Conservation (phyloP, 768 basidiomycete genomes). For the Vishniacozyma victoriae region DNA sequence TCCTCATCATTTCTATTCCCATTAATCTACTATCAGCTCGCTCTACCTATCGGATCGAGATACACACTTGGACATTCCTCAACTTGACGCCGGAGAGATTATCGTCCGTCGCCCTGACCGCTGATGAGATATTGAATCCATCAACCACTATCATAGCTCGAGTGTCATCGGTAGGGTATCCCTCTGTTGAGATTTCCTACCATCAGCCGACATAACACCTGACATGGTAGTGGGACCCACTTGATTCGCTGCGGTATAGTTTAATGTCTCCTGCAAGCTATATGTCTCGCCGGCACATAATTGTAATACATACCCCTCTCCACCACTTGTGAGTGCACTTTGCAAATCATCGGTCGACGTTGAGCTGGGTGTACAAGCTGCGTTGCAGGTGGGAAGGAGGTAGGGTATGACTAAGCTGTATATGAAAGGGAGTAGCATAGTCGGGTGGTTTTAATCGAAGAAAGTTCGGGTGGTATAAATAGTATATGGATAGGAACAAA, state of each 20-base stretch:
- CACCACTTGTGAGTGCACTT: conserved; percentile 16
- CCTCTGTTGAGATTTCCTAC: conserved; percentile 72
- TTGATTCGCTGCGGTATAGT: conserved; percentile 57
- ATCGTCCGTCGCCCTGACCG: conserved; percentile 65
- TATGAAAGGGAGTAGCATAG: too few relatives aligned
- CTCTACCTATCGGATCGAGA: neutral
- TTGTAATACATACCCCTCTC: conserved; percentile 57
- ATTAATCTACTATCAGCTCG: conserved; percentile 55
- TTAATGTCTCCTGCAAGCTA: conserved; percentile 60
- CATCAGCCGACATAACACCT: neutral
- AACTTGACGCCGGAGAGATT: conserved; percentile 54
- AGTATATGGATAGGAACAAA: too few relatives aligned
- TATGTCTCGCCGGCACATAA: conserved; percentile 65
- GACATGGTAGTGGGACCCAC: conserved; percentile 13
- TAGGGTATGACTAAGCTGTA: too few relatives aligned
- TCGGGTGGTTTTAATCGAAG: too few relatives aligned
- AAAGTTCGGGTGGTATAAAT: too few relatives aligned
- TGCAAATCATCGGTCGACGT: conserved; percentile 27
- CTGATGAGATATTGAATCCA: conserved; percentile 55
- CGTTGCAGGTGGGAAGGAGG: too few relatives aligned
- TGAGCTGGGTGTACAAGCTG: conserved; percentile 30
- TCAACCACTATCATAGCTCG: conserved; percentile 66
- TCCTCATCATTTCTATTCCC: conserved; percentile 59
- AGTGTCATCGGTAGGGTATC: conserved; percentile 63
- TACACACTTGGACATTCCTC: conserved; percentile 59